Percentiles rank a stretch among this genome's conserved stretches.
These are phyloP conservation scores for Solanum hybrid DNA, from an alignment of 305 asterid genomes.

Conservation along the genomic window DNA sequence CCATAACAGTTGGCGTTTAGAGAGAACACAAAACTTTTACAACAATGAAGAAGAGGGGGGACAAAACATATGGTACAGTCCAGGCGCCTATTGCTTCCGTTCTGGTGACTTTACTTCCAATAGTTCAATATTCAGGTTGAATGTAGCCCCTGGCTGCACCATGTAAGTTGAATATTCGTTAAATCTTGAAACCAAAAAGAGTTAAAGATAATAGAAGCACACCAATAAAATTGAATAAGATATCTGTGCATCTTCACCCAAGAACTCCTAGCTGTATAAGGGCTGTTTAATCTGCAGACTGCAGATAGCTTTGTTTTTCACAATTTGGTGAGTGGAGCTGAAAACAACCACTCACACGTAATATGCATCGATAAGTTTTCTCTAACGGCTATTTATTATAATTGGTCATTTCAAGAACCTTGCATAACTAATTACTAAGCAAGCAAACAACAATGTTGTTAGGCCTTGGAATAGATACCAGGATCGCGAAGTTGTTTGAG, in stretches of 20 bases:
- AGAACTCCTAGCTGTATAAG: background rate
- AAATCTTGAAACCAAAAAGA: background rate
- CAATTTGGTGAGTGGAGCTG: background rate
- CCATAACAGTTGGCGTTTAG: background rate
- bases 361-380: background rate
- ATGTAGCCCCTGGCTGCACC: slow-evolving; percentile 71
- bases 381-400: background rate
- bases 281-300: background rate
- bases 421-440: background rate
- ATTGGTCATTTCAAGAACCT: background rate
- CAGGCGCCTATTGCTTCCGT: slow-evolving; percentile 24
- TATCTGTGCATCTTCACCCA: background rate
- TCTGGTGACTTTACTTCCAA: slow-evolving; percentile 51
- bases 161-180: slow-evolving; percentile 1
- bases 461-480: background rate
- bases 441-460: background rate
- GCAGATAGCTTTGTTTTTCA: background rate
- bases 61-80: background rate
- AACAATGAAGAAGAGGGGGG: background rate
- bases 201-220: background rate
- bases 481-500: background rate
- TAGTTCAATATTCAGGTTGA: slow-evolving; percentile 79
- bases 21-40: background rate
- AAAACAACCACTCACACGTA: background rate
- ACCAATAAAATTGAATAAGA: background rate